Evolutionary conservation across 208 protist species (phyloP), one percentile per base, ranked within the genome.

Genomic region (Naegleria fowleri): DNA sequence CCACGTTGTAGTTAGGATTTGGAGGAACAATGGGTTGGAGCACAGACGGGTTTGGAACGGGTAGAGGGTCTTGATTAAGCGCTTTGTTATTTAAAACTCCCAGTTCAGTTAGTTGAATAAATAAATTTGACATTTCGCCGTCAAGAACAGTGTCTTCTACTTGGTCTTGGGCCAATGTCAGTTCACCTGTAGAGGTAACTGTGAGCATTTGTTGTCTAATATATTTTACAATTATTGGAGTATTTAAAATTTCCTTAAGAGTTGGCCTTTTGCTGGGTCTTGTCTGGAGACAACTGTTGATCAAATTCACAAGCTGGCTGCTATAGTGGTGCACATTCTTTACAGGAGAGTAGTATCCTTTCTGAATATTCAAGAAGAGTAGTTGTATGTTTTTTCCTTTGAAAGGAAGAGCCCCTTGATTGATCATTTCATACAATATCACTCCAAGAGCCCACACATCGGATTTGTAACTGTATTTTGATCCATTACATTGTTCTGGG

Each of bases 371-470:
- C 0, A 92, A 11, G 13, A 94, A 92, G 0, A 94, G 59, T 4
- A 55, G 22, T 7, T 94, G 91, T 55, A 94, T 91, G 13, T 94
- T 92, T 38, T 75, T 92, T 11, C 91, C 91, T 40, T 94, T 92
- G 79, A 94, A 94, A 38, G 93, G 85, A 0, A 40, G 41, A 29
- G 22, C 33, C 38, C 85, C 85, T 58, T 33, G n/a, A 4, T 92
- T 76, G 13, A 93, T 93, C n/a, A 94, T 76, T 83, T 94, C 93
- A 48, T 93, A 93, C 59, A 91, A 40, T 22, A 86, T 55, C 6
- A n/a, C 75, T 55, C 90, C 90, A 22, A 91, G 58, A 33, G 67
- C 9, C 90, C 90, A 91, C 0, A 91, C 48, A 29, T 91, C 90
- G 0, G 33, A 41, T 48, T 91, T 91, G 29, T 41, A 90, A 55